Base-by-base conservation (phyloP, 768 basidiomycete genomes). In the Lactifluus pinguis region DNA sequence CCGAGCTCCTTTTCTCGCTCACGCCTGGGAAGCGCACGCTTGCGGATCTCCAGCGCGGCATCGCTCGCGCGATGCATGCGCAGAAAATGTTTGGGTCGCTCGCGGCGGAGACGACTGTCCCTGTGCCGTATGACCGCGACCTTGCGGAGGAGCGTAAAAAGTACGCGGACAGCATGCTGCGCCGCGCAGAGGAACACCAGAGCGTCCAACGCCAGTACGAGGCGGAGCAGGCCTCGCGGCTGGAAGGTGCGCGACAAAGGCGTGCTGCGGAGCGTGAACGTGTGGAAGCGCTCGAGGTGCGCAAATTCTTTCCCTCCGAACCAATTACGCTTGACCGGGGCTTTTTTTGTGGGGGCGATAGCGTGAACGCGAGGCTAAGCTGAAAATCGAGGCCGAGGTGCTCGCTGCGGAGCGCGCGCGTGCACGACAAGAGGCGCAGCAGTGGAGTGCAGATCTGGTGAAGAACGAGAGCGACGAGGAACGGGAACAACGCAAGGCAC, bases 131-230 rank as follows among this genome's bases (percentile, higher is more conserved):
- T 73, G 89, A 79, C 66, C 78, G 81, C 10, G 93, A 95, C 51
- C 80, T 98, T 49, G 92, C 94, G 0, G 88, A 93, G 66, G 89
- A 95, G 66, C 84, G 97, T 48, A 80, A 85, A 42, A 87, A 88
- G 70, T 99, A 98, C 67, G 93, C 94, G 13, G 87, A 91, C 62
- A 86, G 80, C 68, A 85, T 98, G 79, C 70, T 95, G 55, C 80
- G 89, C 57, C 85, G 85, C 54, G 86, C 84, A 2, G 87, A 90
- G 11, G 91, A 89, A 45, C 92, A 95, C 68, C 75, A 92, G 25
- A 73, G 79, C 4, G 76, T 80, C 17, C 93, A 95, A 69, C 76
- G 80, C 55, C 81, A 84, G 58, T 80, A 83, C 66, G 93, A 95
- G 70, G 76, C 73, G 0, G 88, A 93, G 69, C 77, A 79, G 0